Evolutionary conservation across 768 basidiomycete species (phyloP).

Genomic region (Mycena galopus): DNA sequence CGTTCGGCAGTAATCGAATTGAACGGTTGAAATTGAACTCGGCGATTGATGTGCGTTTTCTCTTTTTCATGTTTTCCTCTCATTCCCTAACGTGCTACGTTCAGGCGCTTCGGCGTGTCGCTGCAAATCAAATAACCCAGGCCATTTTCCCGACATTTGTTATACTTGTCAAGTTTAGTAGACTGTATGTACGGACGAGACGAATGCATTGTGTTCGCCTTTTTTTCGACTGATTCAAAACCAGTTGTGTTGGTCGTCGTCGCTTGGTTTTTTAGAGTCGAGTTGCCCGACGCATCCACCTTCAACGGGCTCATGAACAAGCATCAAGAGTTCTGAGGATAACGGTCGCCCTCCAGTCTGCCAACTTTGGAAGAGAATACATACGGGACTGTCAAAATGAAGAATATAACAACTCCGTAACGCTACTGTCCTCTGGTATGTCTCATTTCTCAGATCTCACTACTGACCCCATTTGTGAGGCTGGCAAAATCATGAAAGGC

Average conservation of each 20-base stretch:
- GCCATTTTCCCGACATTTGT: constrained; percentile 9
- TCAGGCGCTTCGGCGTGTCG: background rate
- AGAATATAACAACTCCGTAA: too few relatives aligned
- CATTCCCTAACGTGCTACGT: background rate
- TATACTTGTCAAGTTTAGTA: constrained; percentile 15
- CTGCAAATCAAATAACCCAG: constrained; percentile 35
- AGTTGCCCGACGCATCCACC: too few relatives aligned
- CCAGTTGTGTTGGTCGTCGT: too few relatives aligned
- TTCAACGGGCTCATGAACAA: too few relatives aligned
- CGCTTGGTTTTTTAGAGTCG: too few relatives aligned
- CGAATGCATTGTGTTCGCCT: constrained; percentile 5
- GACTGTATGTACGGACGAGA: constrained; percentile 16
- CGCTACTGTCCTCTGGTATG: too few relatives aligned
- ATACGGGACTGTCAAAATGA: too few relatives aligned
- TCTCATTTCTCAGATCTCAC: too few relatives aligned
- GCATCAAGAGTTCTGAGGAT: background rate
- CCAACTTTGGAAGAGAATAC: too few relatives aligned
- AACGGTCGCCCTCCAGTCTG: background rate
- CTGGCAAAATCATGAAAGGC: constrained; percentile 32
- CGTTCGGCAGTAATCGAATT: too few relatives aligned
- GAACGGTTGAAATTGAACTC: background rate
- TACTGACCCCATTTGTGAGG: background rate
- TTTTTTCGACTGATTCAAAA: too few relatives aligned
- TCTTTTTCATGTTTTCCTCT: background rate
- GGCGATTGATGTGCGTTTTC: background rate